These are phyloP conservation scores for Salinomyces thailandicus DNA, from an alignment of 2,329 filamentous ascomycete species.

Conservation along the genomic window DNA sequence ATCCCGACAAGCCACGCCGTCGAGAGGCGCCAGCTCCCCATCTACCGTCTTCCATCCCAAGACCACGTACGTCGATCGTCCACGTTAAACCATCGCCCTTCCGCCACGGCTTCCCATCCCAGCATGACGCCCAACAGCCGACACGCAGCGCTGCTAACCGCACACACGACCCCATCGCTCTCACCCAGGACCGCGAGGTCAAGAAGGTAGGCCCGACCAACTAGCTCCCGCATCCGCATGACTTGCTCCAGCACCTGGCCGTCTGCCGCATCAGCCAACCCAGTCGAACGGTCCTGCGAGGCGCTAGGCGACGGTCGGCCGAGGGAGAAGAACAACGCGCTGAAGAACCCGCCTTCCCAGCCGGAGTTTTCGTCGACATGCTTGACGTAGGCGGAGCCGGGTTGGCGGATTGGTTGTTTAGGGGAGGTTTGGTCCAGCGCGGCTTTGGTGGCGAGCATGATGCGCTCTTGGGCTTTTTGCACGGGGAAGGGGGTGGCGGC, in stretches of 20 bases:
- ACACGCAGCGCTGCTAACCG: slow-evolving; percentile 58
- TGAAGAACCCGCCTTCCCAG: slow-evolving; percentile 84
- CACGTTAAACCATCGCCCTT: slow-evolving; percentile 64
- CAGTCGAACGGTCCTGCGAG: not conserved
- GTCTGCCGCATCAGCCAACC: not conserved
- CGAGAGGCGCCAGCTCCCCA: slow-evolving; percentile 1
- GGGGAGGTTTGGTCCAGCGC: slow-evolving; percentile 32
- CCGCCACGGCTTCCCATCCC: slow-evolving; percentile 62
- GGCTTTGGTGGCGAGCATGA: slow-evolving; percentile 59
- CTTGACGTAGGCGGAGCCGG: slow-evolving; percentile 46
- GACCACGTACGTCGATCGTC: slow-evolving; percentile 46
- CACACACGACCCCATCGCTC: slow-evolving; percentile 64
- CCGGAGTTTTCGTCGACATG: slow-evolving; percentile 68
- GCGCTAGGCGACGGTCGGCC: slow-evolving; percentile 30
- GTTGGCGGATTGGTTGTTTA: slow-evolving; percentile 21
- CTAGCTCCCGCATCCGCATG: slow-evolving; percentile 58
- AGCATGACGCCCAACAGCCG: slow-evolving; percentile 73
- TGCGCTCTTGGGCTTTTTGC: slow-evolving; percentile 59
- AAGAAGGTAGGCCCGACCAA: slow-evolving; percentile 72
- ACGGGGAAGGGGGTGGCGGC: slow-evolving; percentile 22
- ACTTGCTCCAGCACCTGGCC: slow-evolving; percentile 32
- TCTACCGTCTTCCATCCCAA: slow-evolving; percentile 25
- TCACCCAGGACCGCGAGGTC: slow-evolving; percentile 64
- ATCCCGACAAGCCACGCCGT: too few species aligned
- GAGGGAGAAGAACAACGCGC: slow-evolving; percentile 69